Conservation (phyloP, 2,329 filamentous ascomycete genomes). For the Teratosphaeria epicoccoides region DNA sequence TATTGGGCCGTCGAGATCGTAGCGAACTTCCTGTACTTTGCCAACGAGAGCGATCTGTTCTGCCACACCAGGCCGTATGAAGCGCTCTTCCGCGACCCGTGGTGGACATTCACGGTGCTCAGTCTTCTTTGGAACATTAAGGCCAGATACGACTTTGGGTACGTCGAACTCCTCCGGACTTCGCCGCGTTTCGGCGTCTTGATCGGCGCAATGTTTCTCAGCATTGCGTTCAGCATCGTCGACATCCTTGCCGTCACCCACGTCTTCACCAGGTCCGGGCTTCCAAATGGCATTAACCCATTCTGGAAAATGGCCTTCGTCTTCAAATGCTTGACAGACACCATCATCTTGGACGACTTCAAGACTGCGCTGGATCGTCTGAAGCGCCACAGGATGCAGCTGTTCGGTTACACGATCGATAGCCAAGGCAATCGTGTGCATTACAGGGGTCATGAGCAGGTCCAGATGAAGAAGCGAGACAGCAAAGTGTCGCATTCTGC, state of each 20-base stretch:
- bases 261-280: slow-evolving; percentile 16
- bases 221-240: slow-evolving; percentile 49
- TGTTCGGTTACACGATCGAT: slow-evolving; percentile 15
- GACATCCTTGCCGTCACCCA: slow-evolving; percentile 50
- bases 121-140: slow-evolving; percentile 55
- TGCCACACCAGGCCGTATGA: slow-evolving; percentile 47
- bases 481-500: background rate
- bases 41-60: slow-evolving; percentile 36
- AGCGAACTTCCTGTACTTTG: slow-evolving; percentile 48
- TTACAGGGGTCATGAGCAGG: slow-evolving; percentile 17
- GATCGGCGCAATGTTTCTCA: slow-evolving; percentile 49
- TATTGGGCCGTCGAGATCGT: slow-evolving; percentile 58
- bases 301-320: slow-evolving; percentile 56
- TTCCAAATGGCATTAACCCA: slow-evolving; percentile 49
- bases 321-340: slow-evolving; percentile 58
- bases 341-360: slow-evolving; percentile 58
- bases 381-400: slow-evolving; percentile 34
- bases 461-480: slow-evolving; percentile 12
- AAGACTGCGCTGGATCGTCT: slow-evolving; percentile 46
- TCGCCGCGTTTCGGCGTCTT: slow-evolving; percentile 56
- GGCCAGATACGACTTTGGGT: slow-evolving; percentile 48
- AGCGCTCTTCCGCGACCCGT: slow-evolving; percentile 53
- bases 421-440: slow-evolving; percentile 19
- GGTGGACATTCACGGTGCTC: slow-evolving; percentile 55
- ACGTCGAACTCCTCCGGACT: slow-evolving; percentile 45